Base-by-base conservation (phyloP, 148 eudicot species). In the Rhododendron kiyosumense region DNA sequence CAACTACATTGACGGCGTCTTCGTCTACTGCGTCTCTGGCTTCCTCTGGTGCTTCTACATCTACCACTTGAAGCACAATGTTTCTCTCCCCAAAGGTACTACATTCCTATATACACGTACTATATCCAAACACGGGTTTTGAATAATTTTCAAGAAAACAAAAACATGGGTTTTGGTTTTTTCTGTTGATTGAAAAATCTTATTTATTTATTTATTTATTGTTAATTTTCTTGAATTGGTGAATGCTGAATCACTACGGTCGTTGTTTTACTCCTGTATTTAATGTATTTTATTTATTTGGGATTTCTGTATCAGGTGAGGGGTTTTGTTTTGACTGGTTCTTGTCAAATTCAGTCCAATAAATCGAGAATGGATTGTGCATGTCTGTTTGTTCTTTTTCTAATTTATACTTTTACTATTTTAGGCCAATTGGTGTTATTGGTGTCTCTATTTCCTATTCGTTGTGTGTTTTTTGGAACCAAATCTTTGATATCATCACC, bases 41-140 rank as follows among this genome's bases (percentile, higher is more conserved):
- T 86, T 91, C 46, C 87, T 94, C 8, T 97, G 99, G 99, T 97
- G 96, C 87, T 89, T 97, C 83, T 91, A 94, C 57, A 94, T 97
- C 52, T 97, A 97, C 78, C 91, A 95, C 87, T 87, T 94, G 90
- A 94, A 92, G 83, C 96, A 93, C 81, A 93, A 92, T 78, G 94
- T 93, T 52, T 94, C 90, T 80, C 86, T 97, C 51, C 98, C 99
- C 28, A 93, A 95, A 94, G 99, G 99, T 94, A 54, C 34, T 94
- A 54, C 34, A 32, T 32, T 32, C 34, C 34, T 32, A 32, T 1
- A 32, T 32, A 32, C 34, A 32, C 34, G 34, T 32, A 32, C 61
- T 24, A 63, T 26, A 65, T n/a, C 28, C 71, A n/a, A 71, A 71
- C 36, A 71, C 28, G 20, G 22, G 1, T 67, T 26, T 67, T 26